Conservation (phyloP, 2,329 filamentous ascomycete species). For the Fusarium lyarnte region DNA sequence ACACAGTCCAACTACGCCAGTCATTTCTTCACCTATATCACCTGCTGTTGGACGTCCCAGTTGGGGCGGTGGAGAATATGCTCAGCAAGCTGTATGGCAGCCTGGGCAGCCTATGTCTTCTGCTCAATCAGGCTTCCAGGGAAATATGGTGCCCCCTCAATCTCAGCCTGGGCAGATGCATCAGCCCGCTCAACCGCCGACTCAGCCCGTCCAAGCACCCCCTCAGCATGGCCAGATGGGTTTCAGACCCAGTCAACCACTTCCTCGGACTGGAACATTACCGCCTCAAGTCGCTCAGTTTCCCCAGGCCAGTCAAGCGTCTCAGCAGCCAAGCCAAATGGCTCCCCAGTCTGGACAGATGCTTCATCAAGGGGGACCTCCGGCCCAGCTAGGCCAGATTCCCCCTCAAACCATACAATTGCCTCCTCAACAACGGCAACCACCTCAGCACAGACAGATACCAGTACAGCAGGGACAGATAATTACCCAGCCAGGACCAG, state of each 20-base stretch:
- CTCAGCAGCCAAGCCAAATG: not conserved
- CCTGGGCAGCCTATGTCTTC: constrained; percentile 27
- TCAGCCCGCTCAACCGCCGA: not conserved
- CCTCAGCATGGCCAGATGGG: not conserved
- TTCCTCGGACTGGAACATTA: not conserved
- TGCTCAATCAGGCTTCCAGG: constrained; percentile 6
- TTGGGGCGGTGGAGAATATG: constrained; percentile 38
- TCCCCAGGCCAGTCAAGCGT: not conserved
- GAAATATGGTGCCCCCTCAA: constrained; percentile 4
- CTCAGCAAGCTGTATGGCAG: constrained; percentile 36
- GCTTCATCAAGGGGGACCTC: not conserved
- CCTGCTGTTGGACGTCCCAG: constrained; percentile 4
- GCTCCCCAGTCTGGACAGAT: not conserved
- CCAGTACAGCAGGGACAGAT: not conserved
- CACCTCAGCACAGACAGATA: not conserved
- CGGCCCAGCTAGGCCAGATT: not conserved
- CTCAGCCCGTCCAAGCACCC: constrained; percentile 5
- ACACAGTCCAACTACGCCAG: constrained; percentile 29
- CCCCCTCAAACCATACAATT: not conserved
- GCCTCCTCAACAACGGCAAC: not conserved
- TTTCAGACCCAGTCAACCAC: not conserved
- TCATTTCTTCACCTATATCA: constrained; percentile 18
- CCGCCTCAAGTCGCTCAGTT: not conserved
- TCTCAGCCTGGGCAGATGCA: not conserved
- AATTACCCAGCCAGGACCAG: not conserved